Base-by-base conservation (phyloP, 352 stramenopile species). In the Globisporangium mamillatum region DNA sequence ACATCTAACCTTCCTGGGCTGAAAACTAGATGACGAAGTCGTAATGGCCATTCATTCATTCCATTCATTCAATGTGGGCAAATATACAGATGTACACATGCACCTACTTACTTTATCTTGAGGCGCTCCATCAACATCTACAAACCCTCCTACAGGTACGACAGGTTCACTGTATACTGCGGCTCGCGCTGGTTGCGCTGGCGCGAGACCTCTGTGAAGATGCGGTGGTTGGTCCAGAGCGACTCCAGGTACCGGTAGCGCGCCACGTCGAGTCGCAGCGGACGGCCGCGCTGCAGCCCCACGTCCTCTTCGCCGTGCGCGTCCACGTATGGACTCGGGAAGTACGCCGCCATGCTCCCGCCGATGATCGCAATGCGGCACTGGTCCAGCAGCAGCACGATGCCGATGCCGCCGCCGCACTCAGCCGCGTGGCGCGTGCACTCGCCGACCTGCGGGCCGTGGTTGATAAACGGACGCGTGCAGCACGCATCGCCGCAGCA, bases 401-500 rank as follows among this genome's bases (percentile, higher is more conserved):
- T 89, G 9, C 88, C 89, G 20, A 95, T 77, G 69, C 89, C 89
- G n/a, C 88, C 88, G 58, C 89, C 88, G 61, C 89, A 96, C 66
- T 96, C 88, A 22, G 86, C 81, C 32, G 88, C 86, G 64, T 96
- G 89, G 12, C 88, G 84, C 0, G 89, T 96, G 64, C 89, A 96
- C 63, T 96, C 89, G 18, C 89, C 89, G 7, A 96, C 88, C 14
- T 82, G 76, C 20, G 84, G 88, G 4, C 86, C 88, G 53, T 93
- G 75, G 32, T 76, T 77, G 60, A 94, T 84, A 63, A 92, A 93
- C 54, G 87, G 78, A 34, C 84, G 81, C 63, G 87, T 91, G 69
- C 88, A 96, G 63, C 88, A 96, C 57, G 85, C 87, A 67, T 94
- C 88, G 61, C 86, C 86, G 68, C 88, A 95, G 73, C 89, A 96